Evolutionary conservation across 257 asterid species (phyloP), one percentile per base, ranked within the genome.

Genomic region (Petunia axillaris): DNA sequence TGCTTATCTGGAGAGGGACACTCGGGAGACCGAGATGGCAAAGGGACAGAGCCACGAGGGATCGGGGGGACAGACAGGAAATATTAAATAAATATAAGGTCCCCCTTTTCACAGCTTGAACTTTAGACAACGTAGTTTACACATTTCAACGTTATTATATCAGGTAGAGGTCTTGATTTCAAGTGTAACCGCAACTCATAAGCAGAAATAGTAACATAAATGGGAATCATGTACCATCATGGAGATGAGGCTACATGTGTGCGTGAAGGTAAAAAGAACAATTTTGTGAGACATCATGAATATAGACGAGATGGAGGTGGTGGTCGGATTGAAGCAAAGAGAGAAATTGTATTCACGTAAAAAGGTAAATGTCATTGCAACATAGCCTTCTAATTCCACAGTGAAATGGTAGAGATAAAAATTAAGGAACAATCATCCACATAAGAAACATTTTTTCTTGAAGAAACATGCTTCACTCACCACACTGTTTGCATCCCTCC

Each of bases 401-500:
- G 77, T 46, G 16, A 70, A 25, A 10, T 25, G 40, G 54, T 48
- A 14, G 1, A 13, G 53, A 16, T 68, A 78, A 39, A 64, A 8
- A 41, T 50, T 37, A 6, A 78, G 25, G 60, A 78, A 60, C 76
- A 64, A 63, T 50, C 48, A 62, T 63, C 74, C 46, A 25, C 76
- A 54, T 48, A 48, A 38, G 76, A 63, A 63, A 62, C 81, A 48
- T 3, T 48, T 78, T 53, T 77, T 36, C 36, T 35, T 63, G 1
- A 75, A 36, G 75, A 63, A 73, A 66, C 77, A 37, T 63, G 79
- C 53, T 73, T 16, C 62, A 87, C 97, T 87, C 84, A 95, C 99
- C 99, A 96, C 99, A 83, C 98, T 96, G 78, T 89, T 94, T 10
- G 97, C 97, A 83, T 96, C 99, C 94, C 99, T 93, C 84, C 99